Evolutionary conservation across 2,329 filamentous ascomycete genomes (phyloP).

Genomic region (Alternaria arborescens): DNA sequence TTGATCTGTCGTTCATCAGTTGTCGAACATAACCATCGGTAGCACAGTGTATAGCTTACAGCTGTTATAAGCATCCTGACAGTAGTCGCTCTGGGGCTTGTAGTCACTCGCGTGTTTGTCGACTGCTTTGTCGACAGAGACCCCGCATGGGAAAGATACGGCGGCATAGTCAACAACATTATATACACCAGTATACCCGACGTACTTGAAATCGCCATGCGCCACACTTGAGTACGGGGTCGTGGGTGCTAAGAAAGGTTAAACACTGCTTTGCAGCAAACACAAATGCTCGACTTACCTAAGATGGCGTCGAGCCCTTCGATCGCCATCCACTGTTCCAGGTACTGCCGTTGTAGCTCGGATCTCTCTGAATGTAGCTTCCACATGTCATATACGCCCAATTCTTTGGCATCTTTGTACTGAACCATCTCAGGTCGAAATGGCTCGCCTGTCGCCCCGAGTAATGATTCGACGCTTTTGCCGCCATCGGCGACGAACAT

Average conservation of each 20-base stretch:
- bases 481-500: constrained; percentile 64
- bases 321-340: constrained; percentile 56
- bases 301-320: constrained; percentile 57
- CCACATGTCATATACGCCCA: constrained; percentile 59
- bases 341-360: constrained; percentile 53
- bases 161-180: constrained; percentile 60
- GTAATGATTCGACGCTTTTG: constrained; percentile 54
- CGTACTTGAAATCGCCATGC: constrained; percentile 56
- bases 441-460: constrained; percentile 55
- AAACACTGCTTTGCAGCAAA: constrained; percentile 1
- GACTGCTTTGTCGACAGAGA: constrained; percentile 50
- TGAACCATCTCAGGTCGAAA: constrained; percentile 59
- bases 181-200: constrained; percentile 58
- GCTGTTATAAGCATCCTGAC: constrained; percentile 49
- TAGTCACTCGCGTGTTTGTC: constrained; percentile 43
- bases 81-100: constrained; percentile 48
- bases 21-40: background rate
- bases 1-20: constrained; percentile 40
- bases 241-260: constrained; percentile 48
- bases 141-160: constrained; percentile 56
- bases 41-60: constrained; percentile 48
- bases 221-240: constrained; percentile 56
- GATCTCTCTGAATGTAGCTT: constrained; percentile 59
- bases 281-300: constrained; percentile 26
- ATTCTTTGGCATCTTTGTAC: constrained; percentile 56